A percentile compares a stretch with the other conserved stretches of the same genome.
Evolutionary conservation across 139 green algal genomes (phyloP).

Genomic region (Volvox africanus): DNA sequence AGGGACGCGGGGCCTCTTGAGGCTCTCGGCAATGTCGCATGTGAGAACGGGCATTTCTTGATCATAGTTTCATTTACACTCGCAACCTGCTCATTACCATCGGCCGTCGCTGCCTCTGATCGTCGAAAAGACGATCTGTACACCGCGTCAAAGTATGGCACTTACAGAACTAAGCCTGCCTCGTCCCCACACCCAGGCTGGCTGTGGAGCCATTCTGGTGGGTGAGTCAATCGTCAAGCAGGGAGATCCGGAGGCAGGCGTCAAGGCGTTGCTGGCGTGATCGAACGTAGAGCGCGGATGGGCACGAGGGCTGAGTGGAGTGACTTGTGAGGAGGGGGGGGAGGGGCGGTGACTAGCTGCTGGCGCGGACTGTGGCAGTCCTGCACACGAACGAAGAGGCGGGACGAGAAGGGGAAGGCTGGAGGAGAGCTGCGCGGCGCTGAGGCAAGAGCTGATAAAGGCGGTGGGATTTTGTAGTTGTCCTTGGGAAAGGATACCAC

Average conservation of each 20-base stretch:
- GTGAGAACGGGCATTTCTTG: neutral
- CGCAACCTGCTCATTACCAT: neutral
- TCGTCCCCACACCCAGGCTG: conserved; percentile 55
- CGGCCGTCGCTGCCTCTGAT: neutral
- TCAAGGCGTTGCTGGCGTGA: conserved; percentile 83
- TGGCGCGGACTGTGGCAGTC: no score
- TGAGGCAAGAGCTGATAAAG: no score
- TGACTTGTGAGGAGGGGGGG: neutral
- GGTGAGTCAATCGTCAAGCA: conserved; percentile 98
- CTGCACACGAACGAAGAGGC: no score
- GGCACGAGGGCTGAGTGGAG: neutral
- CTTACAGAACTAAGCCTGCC: no score
- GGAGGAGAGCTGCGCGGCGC: no score
- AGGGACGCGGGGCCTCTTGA: neutral
- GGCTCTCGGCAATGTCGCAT: neutral
- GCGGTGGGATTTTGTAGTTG: no score
- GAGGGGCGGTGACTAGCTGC: neutral
- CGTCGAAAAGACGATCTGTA: neutral
- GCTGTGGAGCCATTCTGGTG: conserved; percentile 92
- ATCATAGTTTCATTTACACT: neutral
- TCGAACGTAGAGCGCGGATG: no score
- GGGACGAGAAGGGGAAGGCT: no score
- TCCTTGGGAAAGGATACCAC: no score
- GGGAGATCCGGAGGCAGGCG: conserved; percentile 83
- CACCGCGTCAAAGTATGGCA: no score